Percentiles rank a stretch among this genome's conserved stretches.
Conservation (phyloP, 768 basidiomycete species). For the Suillus placidus region DNA sequence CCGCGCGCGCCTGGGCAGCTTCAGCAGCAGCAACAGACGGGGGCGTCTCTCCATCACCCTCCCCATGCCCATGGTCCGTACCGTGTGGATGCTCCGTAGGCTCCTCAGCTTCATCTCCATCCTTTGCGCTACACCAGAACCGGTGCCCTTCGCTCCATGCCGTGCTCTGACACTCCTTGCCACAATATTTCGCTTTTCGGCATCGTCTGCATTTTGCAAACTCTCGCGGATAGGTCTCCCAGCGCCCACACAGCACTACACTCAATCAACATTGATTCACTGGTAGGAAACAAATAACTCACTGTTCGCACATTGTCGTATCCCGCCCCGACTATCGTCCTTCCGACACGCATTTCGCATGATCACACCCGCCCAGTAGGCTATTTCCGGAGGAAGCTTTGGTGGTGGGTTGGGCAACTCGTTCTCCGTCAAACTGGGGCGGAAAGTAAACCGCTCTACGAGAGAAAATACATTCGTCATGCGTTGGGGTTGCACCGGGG, state of each 20-base stretch:
- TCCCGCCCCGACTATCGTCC: constrained; percentile 90
- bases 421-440: constrained; percentile 81
- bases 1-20: constrained; percentile 25
- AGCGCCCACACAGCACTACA: constrained; percentile 89
- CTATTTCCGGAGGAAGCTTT: constrained; percentile 83
- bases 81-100: constrained; percentile 28
- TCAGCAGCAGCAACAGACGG: constrained; percentile 13
- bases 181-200: constrained; percentile 97
- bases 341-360: constrained; percentile 99
- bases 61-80: not conserved
- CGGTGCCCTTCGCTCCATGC: constrained; percentile 97
- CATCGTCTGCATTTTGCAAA: constrained; percentile 97
- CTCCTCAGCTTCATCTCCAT: constrained; percentile 47
- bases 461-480: constrained; percentile 95
- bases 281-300: constrained; percentile 32
- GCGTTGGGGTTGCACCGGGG: constrained; percentile 34
- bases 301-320: constrained; percentile 98
- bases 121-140: constrained; percentile 86
- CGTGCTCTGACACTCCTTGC: constrained; percentile 94
- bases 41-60: not conserved
- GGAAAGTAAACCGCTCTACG: constrained; percentile 95
- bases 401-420: constrained; percentile 71
- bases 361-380: constrained; percentile 99
- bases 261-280: not conserved
- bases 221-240: constrained; percentile 91